Evolutionary conservation across 2,329 filamentous ascomycete species (phyloP), one percentile per base, ranked within the genome.

Genomic region (Fusarium bactridioides): DNA sequence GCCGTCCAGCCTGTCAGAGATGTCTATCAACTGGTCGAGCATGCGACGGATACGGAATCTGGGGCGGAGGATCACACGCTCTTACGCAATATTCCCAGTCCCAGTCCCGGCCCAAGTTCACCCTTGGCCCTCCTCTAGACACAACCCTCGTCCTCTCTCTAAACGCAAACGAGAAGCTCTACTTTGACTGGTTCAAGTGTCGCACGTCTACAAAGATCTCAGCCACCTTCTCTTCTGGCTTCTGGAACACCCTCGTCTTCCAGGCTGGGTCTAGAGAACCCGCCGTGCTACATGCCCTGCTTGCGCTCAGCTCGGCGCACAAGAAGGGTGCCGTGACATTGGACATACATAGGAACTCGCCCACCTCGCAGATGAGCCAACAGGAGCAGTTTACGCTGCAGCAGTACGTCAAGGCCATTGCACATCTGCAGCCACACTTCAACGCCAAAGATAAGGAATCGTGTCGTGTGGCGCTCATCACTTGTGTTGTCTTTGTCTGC

Each of bases 381-480:
- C 68, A 74, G 29, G 75, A 77, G 27, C 54, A 66, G 45, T 76
- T 74, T 11, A 67, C 69, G 7, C 33, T 84, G 19, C 77, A 71
- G 13, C 80, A 83, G 25, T 84, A 83, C 54, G 79, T 74, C 69
- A 80, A 78, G 55, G 81, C 83, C 4, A 83, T 84, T n/a, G 59
- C 63, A 4, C 72, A 80, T 43, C 78, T 84, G 3, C 79, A 79
- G n/a, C 76, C 79, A 3, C 80, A 82, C 51, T 78, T 82, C 51
- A 66, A 64, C 1, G 58, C 51, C 15, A 73, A 70, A n/a, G 75
- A 72, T 10, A 75, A 70, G 27, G 65, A 72, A 0, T 82, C 82
- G 8, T 67, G 79, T 4, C 82, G 80, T 9, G 75, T 83, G n/a
- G 79, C 81, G 2, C 79, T 85, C 25, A 78, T 82, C 40, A 73